These are phyloP conservation scores for Flagelloscypha sp. DNA, from an alignment of 768 basidiomycete species.

Conservation along the genomic window DNA sequence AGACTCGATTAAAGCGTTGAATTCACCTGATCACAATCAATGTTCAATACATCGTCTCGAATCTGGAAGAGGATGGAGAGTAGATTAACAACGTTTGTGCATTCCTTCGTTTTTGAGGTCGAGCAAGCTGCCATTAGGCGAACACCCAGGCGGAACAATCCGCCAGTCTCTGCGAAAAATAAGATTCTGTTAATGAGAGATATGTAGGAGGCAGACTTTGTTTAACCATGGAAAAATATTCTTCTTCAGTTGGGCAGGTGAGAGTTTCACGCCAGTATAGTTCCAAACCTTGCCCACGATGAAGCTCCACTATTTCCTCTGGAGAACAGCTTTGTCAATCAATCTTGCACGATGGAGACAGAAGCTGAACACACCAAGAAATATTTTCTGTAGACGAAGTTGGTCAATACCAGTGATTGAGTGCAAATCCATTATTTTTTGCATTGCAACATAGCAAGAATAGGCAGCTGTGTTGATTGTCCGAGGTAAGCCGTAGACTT, in stretches of 20 bases:
- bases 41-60: too few relatives aligned
- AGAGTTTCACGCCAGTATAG: slow-evolving; percentile 91
- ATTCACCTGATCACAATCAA: too few relatives aligned
- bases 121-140: slow-evolving; percentile 95
- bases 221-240: slow-evolving; percentile 94
- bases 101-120: slow-evolving; percentile 40
- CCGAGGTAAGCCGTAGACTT: slow-evolving; percentile 93
- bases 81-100: background rate
- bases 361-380: too few relatives aligned
- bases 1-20: too few relatives aligned
- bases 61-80: too few relatives aligned
- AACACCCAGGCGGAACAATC: slow-evolving; percentile 83
- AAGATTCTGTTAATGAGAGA: too few relatives aligned
- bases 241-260: slow-evolving; percentile 89
- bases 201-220: too few relatives aligned
- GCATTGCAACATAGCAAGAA: slow-evolving; percentile 89
- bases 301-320: slow-evolving; percentile 71
- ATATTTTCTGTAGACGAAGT: too few relatives aligned
- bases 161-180: slow-evolving; percentile 78
- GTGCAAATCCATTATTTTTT: too few relatives aligned
- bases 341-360: too few relatives aligned
- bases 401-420: too few relatives aligned
- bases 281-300: slow-evolving; percentile 93
- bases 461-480: slow-evolving; percentile 98
- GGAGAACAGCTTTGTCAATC: too few relatives aligned